Conservation (phyloP, 257 asterid species). For the Fraxinus anomala region DNA sequence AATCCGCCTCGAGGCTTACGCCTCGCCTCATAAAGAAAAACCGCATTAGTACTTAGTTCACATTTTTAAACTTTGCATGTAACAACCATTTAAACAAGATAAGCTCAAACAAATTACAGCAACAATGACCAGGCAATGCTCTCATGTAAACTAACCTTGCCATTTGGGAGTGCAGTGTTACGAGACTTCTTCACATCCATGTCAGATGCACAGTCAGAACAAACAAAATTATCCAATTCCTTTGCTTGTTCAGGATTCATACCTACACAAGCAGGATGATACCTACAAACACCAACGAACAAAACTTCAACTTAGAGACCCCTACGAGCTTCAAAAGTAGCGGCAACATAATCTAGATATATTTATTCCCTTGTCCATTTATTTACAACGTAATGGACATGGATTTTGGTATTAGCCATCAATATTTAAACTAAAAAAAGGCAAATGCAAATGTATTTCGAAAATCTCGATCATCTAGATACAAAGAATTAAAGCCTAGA, state of each 20-base stretch:
- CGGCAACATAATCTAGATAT: background rate
- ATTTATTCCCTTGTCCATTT: background rate
- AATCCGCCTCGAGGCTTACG: no score
- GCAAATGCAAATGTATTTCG: background rate
- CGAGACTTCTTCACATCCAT: conserved; percentile 39
- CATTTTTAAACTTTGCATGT: background rate
- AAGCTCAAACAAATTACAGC: background rate
- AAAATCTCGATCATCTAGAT: background rate
- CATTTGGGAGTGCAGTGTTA: conserved; percentile 27
- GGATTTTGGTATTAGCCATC: background rate
- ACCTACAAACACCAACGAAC: conserved; percentile 44
- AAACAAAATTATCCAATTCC: conserved; percentile 45
- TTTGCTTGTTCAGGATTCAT: conserved; percentile 55
- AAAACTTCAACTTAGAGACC: background rate
- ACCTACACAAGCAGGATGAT: conserved; percentile 69
- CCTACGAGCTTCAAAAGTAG: background rate
- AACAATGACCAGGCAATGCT: background rate
- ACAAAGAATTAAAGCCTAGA: conserved; percentile 14
- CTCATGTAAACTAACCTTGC: conserved; percentile 37
- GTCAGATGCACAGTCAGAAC: conserved; percentile 50
- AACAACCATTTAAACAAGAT: background rate
- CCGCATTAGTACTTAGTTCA: no score
- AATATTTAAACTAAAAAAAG: background rate
- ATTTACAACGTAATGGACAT: background rate
- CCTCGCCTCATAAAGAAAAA: no score